A percentile compares a stretch with the other conserved stretches of the same genome.
phyloP scores from a whole-genome alignment of 2,329 filamentous ascomycete genomes.

The Septoria linicola region DNA sequence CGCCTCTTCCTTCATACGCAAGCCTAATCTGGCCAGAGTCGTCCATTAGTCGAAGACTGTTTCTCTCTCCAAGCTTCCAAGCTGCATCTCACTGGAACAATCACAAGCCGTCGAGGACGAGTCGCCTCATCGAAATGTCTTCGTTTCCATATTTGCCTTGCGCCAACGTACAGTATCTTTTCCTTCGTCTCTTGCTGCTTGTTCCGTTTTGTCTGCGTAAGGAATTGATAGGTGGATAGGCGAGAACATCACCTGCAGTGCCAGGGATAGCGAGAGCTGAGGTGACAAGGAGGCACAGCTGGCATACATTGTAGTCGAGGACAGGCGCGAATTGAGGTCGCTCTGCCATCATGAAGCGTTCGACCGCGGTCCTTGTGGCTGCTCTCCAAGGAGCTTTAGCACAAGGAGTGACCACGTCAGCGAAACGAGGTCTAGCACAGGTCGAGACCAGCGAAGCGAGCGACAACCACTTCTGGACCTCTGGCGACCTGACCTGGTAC shows the following conservation, averaged over 20 bases:
- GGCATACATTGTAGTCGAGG: too few species aligned
- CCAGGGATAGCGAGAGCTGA: not conserved
- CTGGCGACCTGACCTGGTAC: conserved; percentile 72
- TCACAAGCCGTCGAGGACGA: conserved; percentile 2
- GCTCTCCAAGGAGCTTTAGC: conserved; percentile 21
- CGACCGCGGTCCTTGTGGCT: conserved; percentile 8
- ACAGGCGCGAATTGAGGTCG: not conserved
- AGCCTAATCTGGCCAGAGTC: conserved; percentile 1
- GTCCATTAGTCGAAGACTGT: conserved; percentile 1
- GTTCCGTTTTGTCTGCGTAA: not conserved
- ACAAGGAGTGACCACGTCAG: conserved; percentile 37
- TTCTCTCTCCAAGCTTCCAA: conserved; percentile 8
- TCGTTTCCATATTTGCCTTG: not conserved
- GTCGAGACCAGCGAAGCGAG: conserved; percentile 56
- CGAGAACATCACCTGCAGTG: conserved; percentile 3
- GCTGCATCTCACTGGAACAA: conserved; percentile 15
- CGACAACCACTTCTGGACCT: conserved; percentile 67
- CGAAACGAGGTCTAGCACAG: conserved; percentile 73
- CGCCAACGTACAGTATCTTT: not conserved
- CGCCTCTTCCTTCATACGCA: conserved; percentile 5
- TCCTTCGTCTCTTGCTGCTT: conserved; percentile 1
- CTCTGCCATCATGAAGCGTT: conserved; percentile 12
- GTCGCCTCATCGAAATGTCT: not conserved
- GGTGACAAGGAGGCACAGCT: too few species aligned
- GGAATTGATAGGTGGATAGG: not conserved